These are phyloP conservation scores for Sphagnum fallax DNA, from an alignment of 228 moss, liverwort and hornwort species.

Conservation along the genomic window DNA sequence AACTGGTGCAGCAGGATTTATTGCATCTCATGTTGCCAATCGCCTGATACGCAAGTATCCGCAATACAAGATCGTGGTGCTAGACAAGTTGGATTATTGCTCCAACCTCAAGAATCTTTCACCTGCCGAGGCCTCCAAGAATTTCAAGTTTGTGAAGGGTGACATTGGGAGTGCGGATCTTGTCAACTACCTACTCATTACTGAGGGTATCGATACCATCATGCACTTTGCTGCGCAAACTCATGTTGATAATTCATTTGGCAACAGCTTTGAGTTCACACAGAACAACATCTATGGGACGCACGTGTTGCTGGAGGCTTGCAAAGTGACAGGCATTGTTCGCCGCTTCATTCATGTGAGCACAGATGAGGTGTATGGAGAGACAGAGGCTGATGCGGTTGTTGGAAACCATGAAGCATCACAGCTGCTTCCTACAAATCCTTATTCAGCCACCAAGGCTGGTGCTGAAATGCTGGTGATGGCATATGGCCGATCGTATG, in stretches of 20 bases:
- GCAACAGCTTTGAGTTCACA: constrained; percentile 85
- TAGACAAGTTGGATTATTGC: constrained; percentile 89
- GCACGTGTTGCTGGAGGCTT: constrained; percentile 79
- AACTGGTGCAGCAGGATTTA: constrained; percentile 79
- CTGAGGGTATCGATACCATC: constrained; percentile 80
- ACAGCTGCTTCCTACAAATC: constrained; percentile 74
- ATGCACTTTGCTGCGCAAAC: constrained; percentile 94
- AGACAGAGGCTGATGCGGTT: constrained; percentile 78
- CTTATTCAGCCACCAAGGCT: constrained; percentile 83
- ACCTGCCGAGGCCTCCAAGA: constrained; percentile 50
- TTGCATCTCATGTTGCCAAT: constrained; percentile 77
- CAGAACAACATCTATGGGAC: constrained; percentile 92
- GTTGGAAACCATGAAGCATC: constrained; percentile 89
- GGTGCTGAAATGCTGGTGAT: constrained; percentile 89
- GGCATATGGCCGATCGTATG: constrained; percentile 74
- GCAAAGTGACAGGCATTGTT: constrained; percentile 71
- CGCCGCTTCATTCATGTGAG: constrained; percentile 83
- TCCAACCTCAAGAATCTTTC: constrained; percentile 74
- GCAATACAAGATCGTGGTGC: constrained; percentile 75
- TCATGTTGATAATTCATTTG: constrained; percentile 89
- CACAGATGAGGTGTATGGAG: constrained; percentile 84
- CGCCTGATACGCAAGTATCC: constrained; percentile 70
- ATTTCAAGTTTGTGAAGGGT: constrained; percentile 84
- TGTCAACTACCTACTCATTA: constrained; percentile 67
- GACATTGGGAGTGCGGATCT: constrained; percentile 83